These are phyloP conservation scores for Trichoderma atroviride DNA, from an alignment of 2,329 filamentous ascomycete genomes.

Conservation along the genomic window DNA sequence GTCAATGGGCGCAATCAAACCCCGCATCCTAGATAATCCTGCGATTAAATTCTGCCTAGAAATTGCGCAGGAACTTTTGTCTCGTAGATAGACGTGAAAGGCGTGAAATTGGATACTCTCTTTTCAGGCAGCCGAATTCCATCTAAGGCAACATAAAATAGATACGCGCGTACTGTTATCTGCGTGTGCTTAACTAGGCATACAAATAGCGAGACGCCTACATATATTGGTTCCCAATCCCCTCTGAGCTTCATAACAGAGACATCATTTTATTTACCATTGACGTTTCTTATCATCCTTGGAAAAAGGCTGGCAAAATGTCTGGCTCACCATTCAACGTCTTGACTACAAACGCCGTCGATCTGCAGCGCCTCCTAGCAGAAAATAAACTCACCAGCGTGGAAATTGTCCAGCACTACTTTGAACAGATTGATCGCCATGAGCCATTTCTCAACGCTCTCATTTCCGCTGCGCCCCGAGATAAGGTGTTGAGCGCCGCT, in stretches of 20 bases:
- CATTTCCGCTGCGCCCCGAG: constrained; percentile 28
- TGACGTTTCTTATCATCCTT: too few species aligned
- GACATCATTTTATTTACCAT: background rate
- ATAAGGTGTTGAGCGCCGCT: constrained; percentile 24
- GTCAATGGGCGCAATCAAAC: background rate
- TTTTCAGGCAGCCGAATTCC: constrained; percentile 8
- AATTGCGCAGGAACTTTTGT: background rate
- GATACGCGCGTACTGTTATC: background rate
- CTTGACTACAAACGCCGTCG: background rate
- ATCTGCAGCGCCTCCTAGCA: constrained; percentile 24
- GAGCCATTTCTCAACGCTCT: constrained; percentile 28
- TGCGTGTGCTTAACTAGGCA: background rate
- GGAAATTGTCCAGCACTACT: constrained; percentile 14
- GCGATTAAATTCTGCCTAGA: background rate
- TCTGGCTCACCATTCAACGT: background rate
- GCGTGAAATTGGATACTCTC: background rate
- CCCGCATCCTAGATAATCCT: background rate
- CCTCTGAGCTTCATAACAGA: background rate
- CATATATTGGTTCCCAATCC: background rate
- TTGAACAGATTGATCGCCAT: constrained; percentile 28
- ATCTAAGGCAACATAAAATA: background rate
- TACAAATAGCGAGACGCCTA: background rate
- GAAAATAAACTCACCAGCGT: constrained; percentile 12
- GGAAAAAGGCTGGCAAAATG: background rate
- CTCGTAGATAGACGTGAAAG: background rate